Evolutionary conservation across 179 eudicot genomes (phyloP).

Genomic region (Actinidia polygama): DNA sequence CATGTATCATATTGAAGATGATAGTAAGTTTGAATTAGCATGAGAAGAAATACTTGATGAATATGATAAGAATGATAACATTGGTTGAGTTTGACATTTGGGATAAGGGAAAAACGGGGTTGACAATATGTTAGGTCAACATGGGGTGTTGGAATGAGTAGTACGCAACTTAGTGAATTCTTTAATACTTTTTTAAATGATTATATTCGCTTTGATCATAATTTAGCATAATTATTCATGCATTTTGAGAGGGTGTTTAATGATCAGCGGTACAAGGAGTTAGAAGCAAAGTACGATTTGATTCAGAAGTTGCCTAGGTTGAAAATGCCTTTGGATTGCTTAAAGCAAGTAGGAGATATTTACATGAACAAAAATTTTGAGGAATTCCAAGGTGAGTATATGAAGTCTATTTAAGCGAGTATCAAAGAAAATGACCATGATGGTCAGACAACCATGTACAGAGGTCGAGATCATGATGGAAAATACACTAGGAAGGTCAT

Average conservation of each 20-base stretch:
- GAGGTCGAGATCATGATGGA: too few species aligned
- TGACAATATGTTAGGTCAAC: not conserved
- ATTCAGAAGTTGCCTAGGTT: not conserved
- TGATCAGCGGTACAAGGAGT: not conserved
- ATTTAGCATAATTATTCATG: not conserved
- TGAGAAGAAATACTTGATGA: too few species aligned
- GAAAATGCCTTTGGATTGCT: not conserved
- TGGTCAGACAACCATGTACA: too few species aligned
- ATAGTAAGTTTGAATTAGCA: too few species aligned
- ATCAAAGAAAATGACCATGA: too few species aligned
- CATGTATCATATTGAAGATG: too few species aligned
- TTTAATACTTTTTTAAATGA: not conserved
- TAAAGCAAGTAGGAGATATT: not conserved
- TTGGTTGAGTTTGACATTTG: too few species aligned
- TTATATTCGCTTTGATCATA: not conserved
- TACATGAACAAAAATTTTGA: not conserved
- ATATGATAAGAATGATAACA: too few species aligned
- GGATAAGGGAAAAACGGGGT: not conserved
- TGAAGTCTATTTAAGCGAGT: too few species aligned
- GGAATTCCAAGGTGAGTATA: not conserved
- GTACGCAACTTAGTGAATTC: not conserved
- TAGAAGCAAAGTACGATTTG: not conserved
- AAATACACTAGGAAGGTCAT: too few species aligned
- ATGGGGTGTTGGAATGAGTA: not conserved
- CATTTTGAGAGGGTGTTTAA: not conserved